phyloP scores from a whole-genome alignment of 176 grass and related monocot genomes.

The Phyllostachys edulis region DNA sequence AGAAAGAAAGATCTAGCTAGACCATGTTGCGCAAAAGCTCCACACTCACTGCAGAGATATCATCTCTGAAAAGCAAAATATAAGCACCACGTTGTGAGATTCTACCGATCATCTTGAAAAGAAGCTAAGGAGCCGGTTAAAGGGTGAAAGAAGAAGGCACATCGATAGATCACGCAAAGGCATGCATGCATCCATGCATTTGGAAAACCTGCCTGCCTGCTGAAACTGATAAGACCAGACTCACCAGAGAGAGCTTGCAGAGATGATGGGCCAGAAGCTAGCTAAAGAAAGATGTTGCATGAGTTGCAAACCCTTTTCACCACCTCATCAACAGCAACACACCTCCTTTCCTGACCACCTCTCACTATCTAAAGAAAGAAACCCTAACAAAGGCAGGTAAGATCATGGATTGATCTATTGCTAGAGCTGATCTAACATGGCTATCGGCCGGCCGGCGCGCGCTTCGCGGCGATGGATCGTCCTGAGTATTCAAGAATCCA shows the following conservation, averaged over 20 bases:
- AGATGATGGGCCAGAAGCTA: not conserved
- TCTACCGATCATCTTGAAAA: constrained; percentile 33
- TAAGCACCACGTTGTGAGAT: constrained; percentile 25
- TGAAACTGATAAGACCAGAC: constrained; percentile 38
- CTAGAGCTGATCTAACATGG: not conserved
- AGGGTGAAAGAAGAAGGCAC: too few relatives aligned
- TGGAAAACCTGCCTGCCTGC: constrained; percentile 17
- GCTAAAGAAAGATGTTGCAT: constrained; percentile 26
- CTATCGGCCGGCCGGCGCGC: not conserved
- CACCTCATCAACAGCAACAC: not conserved
- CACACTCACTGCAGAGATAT: constrained; percentile 27
- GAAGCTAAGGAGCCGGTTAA: constrained; percentile 34
- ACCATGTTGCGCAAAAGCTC: constrained; percentile 47
- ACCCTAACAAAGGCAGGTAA: constrained; percentile 40
- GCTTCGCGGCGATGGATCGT: constrained; percentile 16
- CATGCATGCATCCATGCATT: constrained; percentile 19
- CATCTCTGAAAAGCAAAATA: constrained; percentile 13
- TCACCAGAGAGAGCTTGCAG: constrained; percentile 27
- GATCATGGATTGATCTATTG: not conserved
- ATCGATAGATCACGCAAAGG: constrained; percentile 22
- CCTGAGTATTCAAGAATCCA: constrained; percentile 19
- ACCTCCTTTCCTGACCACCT: constrained; percentile 16
- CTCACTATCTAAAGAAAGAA: constrained; percentile 30
- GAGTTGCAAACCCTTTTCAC: constrained; percentile 34
- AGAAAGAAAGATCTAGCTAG: constrained; percentile 39